Percentiles rank a stretch among this genome's conserved stretches.
Conservation (phyloP, 2,329 filamentous ascomycete genomes). For the Pyrenophora teres region DNA sequence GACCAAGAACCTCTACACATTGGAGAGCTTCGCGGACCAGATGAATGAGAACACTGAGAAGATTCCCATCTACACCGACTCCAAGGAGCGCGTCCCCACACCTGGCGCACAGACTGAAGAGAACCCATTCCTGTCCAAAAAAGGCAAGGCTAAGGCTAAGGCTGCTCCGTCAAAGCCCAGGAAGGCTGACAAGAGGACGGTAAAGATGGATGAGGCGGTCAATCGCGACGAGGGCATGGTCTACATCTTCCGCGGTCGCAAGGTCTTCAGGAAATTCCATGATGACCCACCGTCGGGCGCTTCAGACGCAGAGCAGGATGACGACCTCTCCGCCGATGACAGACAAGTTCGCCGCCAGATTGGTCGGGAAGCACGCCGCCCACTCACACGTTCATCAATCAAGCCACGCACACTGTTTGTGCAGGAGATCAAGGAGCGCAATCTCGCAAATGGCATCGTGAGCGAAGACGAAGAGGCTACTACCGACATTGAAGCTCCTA, state of each 20-base stretch:
- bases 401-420: slow-evolving; percentile 76
- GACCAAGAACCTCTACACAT: slow-evolving; percentile 54
- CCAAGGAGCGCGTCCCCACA: slow-evolving; percentile 74
- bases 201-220: slow-evolving; percentile 66
- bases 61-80: slow-evolving; percentile 77
- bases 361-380: slow-evolving; percentile 50
- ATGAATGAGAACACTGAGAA: slow-evolving; percentile 60
- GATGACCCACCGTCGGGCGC: slow-evolving; percentile 45
- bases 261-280: slow-evolving; percentile 72
- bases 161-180: slow-evolving; percentile 53
- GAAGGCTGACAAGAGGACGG: slow-evolving; percentile 61
- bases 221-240: slow-evolving; percentile 73
- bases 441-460: slow-evolving; percentile 46
- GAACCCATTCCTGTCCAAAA: slow-evolving; percentile 72
- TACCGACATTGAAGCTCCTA: slow-evolving; percentile 57
- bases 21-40: slow-evolving; percentile 52
- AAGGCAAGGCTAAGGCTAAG: slow-evolving; percentile 54
- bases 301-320: slow-evolving; percentile 37
- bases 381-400: slow-evolving; percentile 69
- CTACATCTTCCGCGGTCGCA: slow-evolving; percentile 80
- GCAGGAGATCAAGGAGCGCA: slow-evolving; percentile 52
- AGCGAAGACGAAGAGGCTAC: slow-evolving; percentile 64
- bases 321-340: slow-evolving; percentile 46
- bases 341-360: slow-evolving; percentile 45
- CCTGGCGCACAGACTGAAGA: slow-evolving; percentile 64